Evolutionary conservation across 371 early-diverging fungal genomes (phyloP), one percentile per base, ranked within the genome.

Genomic region (Rhizopus microsporus): DNA sequence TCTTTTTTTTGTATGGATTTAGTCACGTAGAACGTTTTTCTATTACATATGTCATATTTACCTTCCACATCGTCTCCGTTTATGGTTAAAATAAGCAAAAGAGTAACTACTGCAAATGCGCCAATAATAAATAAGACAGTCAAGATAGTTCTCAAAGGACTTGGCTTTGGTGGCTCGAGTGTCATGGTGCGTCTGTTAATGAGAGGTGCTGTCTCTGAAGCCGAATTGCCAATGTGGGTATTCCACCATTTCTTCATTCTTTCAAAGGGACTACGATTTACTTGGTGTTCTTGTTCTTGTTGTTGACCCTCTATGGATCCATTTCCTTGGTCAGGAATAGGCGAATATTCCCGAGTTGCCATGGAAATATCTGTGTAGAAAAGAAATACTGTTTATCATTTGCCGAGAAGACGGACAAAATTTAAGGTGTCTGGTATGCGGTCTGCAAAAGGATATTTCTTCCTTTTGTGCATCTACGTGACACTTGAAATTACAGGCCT

Each of bases 171-270:
- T 49, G 77, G 68, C 34, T 77, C 72, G 7, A 77, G 35, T 4
- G 72, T 77, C 74, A 73, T 74, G 16, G 66, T 46, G 15, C 65
- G 54, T 30, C 70, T 49, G 40, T 77, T 69, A 42, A 77, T 58
- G 35, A 77, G 54, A 7, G 77, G 74, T 16, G 72, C 65, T 40
- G 38, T 49, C 49, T 73, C 77, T 8, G 60, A 44, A 1, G 15
- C 33, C 5, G 31, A 32, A 13, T 13, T 30, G 29, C 51, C 51
- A 13, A 17, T 42, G 10, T 51, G 33, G 5, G 29, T 16, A 6
- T 12, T 42, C 56, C 50, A 57, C 63, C 63, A 63, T 15, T 43
- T 23, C 45, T 54, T 45, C 3, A 63, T 13, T n/a, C 32, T 56
- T 32, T 47, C 32, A 6, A 43, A 3, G 16, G 7, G 9, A 35